phyloP scores from a whole-genome alignment of 306 rosid genomes.

The barrel medic (Medicago truncatula) region MtrunA17r5.0-ANR NC_053047.1:42696501-42697000 shows the following conservation, averaged over 20 bases:
- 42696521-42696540: conserved; percentile 16
- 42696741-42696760: conserved; percentile 70
- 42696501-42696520: too few relatives aligned
- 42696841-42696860: conserved; percentile 62
- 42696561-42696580: conserved; percentile 40
- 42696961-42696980: conserved; percentile 75
- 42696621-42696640: conserved; percentile 1
- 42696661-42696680: conserved; percentile 53
- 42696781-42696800: conserved; percentile 36
- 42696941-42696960: conserved; percentile 90
- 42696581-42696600: conserved; percentile 3
- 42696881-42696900: conserved; percentile 43
- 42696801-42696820: conserved; percentile 64
- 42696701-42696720: conserved; percentile 69
- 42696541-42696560: too few relatives aligned
- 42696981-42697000: conserved; percentile 80
- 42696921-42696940: conserved; percentile 69
- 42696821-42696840: conserved; percentile 55
- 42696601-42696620: conserved; percentile 34
- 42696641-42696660: conserved; percentile 20
- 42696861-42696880: conserved; percentile 56
- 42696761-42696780: conserved; percentile 60
- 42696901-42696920: conserved; percentile 67
- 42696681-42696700: conserved; percentile 68
- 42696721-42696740: conserved; percentile 73